Evolutionary conservation across 805 yeast species (phyloP), one percentile per base, ranked within the genome.

Genomic region (Myxozyma neotropica): DNA sequence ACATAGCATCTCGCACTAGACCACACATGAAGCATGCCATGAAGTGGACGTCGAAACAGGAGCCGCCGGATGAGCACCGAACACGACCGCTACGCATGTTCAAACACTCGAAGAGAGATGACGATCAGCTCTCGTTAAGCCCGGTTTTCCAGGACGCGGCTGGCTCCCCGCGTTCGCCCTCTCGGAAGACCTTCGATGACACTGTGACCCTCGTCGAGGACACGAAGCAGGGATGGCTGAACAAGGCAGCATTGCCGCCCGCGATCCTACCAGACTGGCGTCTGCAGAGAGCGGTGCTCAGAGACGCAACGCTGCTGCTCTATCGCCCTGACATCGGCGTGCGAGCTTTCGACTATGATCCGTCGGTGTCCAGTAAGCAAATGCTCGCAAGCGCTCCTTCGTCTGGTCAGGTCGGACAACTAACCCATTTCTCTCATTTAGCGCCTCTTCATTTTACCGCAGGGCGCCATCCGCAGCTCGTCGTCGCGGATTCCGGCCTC

Each of bases 261-360:
- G 33, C 64, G 19, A 39, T 33, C 15, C 55, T 26, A 21, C 57
- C 59, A 4, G 56, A 59, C 65, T 80, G 71, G 75, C 74, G 80
- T 59, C 71, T 89, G 33, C 82, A 77, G 57, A 78, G 86, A 52
- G 90, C 87, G 0, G 89, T 85, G 68, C 74, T 91, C 58, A 82
- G 80, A 67, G 96, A 96, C 19, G 82, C 91, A 1, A 76, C 78
- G 44, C 73, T 91, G 53, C 77, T 78, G 55, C 71, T 91, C 17
- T 88, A 81, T 75, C 86, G 83, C 70, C 79, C 83, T 26, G 83
- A 77, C 27, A 57, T 83, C 27, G 79, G 75, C 29, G 79, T 79
- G 26, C 78, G 75, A 31, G 61, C 69, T 23, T 73, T 73, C 57
- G 76, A 72, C 53, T 64, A 68, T 27, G 53, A 47, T 38, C 43